Percentiles rank a stretch among this genome's conserved stretches.
Conservation (phyloP, 2,329 filamentous ascomycete genomes). For the Samsoniella hepiali region DNA sequence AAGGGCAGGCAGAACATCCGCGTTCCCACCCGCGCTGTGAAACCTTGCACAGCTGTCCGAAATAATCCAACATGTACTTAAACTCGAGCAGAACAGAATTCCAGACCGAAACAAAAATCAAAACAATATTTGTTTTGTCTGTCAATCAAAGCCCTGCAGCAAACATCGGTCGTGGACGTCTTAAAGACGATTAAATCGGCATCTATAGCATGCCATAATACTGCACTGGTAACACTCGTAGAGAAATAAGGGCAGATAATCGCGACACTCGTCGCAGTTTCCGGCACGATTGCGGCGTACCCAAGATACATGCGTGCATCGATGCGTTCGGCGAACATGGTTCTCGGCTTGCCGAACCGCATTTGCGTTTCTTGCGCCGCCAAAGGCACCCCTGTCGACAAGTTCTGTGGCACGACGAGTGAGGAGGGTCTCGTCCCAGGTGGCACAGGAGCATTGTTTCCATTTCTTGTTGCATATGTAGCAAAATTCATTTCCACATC, state of each 20-base stretch:
- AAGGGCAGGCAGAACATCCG: too few relatives aligned
- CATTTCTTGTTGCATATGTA: constrained; percentile 41
- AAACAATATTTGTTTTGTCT: too few relatives aligned
- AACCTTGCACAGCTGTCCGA: too few relatives aligned
- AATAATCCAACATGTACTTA: too few relatives aligned
- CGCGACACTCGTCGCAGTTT: background rate
- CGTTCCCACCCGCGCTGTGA: too few relatives aligned
- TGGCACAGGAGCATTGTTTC: constrained; percentile 26
- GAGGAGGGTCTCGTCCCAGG: constrained; percentile 31
- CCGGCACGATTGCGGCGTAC: background rate
- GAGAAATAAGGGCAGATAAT: background rate
- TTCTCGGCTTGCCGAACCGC: background rate
- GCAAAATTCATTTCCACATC: constrained; percentile 43
- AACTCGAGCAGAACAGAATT: too few relatives aligned
- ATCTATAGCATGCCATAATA: background rate
- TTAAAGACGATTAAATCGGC: constrained; percentile 11
- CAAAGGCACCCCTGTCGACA: constrained; percentile 5
- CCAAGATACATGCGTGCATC: background rate
- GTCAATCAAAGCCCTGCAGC: too few relatives aligned
- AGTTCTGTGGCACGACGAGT: background rate
- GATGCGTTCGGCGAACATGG: background rate
- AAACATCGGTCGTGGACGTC: background rate
- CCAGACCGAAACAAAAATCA: too few relatives aligned
- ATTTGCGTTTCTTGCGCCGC: background rate
- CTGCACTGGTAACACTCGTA: background rate